phyloP scores from a whole-genome alignment of 2,329 filamentous ascomycete genomes.

The Clathrospora elynae region DNA sequence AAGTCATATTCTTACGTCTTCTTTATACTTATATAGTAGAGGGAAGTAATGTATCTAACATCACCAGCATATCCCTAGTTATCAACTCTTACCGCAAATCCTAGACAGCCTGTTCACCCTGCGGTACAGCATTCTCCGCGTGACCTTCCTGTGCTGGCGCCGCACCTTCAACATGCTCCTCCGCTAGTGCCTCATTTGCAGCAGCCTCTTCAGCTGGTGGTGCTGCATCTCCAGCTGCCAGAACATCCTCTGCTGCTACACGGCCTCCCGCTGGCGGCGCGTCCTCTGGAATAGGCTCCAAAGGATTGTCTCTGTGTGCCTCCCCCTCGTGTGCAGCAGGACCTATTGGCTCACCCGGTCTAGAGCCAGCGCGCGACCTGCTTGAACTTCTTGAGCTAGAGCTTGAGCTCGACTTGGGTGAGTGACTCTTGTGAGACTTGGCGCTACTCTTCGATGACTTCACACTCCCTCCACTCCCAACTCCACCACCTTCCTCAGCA shows the following conservation, averaged over 20 bases:
- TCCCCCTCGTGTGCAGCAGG: not conserved
- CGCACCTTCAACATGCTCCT: too few species aligned
- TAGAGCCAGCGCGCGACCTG: too few species aligned
- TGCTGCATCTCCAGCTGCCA: too few species aligned
- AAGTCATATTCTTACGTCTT: too few species aligned
- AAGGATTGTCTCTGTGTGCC: not conserved
- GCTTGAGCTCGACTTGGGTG: not conserved
- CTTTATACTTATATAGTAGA: too few species aligned
- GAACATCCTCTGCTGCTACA: too few species aligned
- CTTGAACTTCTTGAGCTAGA: not conserved
- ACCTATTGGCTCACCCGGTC: not conserved
- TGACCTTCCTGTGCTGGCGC: too few species aligned
- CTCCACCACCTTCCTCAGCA: not conserved
- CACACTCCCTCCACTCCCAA: not conserved
- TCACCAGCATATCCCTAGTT: too few species aligned
- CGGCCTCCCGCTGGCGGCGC: not conserved
- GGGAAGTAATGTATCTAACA: too few species aligned
- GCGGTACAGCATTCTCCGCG: too few species aligned
- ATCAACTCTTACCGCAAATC: too few species aligned
- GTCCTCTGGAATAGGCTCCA: not conserved
- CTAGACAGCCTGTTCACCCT: too few species aligned
- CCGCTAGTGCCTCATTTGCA: not conserved
- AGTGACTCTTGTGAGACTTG: not conserved
- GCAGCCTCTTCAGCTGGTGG: not conserved
- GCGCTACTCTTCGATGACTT: not conserved